These are phyloP conservation scores for Cladosporium sp. DNA, from an alignment of 2,329 filamentous ascomycete species.

Conservation along the genomic window DNA sequence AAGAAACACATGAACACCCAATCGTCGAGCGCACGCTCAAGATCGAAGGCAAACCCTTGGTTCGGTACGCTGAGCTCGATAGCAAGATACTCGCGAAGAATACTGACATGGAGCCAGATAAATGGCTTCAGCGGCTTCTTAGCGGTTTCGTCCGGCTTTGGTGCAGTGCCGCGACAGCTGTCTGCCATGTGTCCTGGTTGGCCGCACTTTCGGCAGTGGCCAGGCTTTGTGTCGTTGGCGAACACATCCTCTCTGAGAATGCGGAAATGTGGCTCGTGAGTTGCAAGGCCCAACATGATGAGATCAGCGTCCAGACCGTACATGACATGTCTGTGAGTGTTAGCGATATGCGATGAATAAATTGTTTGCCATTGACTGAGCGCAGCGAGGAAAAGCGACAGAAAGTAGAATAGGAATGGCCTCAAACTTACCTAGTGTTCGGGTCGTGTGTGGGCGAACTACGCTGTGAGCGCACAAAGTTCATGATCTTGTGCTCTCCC, in stretches of 20 bases:
- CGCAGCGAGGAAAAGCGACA: not conserved
- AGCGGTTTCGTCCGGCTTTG: constrained; percentile 68
- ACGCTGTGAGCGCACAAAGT: constrained; percentile 91
- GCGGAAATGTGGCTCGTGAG: constrained; percentile 94
- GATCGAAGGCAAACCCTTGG: constrained; percentile 82
- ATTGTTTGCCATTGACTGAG: not conserved
- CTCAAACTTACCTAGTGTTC: constrained; percentile 57
- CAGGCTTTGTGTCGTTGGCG: constrained; percentile 77
- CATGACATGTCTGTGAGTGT: constrained; percentile 71
- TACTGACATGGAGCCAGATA: constrained; percentile 93
- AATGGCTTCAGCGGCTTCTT: constrained; percentile 89
- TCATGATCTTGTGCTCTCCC: constrained; percentile 99
- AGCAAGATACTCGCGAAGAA: constrained; percentile 87
- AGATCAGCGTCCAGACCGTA: constrained; percentile 97
- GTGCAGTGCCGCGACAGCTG: constrained; percentile 77
- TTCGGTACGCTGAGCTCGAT: constrained; percentile 80
- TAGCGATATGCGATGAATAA: not conserved
- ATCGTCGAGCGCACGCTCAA: constrained; percentile 91
- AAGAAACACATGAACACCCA: constrained; percentile 99
- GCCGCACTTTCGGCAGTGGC: constrained; percentile 82
- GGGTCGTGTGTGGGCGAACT: constrained; percentile 87
- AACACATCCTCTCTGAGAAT: constrained; percentile 97
- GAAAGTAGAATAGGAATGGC: constrained; percentile 10
- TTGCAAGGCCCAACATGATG: constrained; percentile 96
- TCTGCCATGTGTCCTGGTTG: constrained; percentile 87